Evolutionary conservation across 805 yeast species (phyloP).

Genomic region (Sugiyamaella floridensis): DNA sequence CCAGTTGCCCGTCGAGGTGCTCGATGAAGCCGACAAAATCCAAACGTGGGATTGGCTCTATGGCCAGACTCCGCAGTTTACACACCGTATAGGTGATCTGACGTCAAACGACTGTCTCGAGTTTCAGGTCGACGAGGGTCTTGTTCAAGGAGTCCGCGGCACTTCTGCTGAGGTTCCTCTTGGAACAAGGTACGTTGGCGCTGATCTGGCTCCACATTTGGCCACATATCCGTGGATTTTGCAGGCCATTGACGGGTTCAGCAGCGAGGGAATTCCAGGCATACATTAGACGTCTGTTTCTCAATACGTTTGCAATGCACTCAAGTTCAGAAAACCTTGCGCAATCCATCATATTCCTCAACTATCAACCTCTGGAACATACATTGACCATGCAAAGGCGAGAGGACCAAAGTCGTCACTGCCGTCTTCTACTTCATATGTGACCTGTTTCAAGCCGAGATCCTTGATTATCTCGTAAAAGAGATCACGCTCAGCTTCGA

Average conservation of each 20-base stretch:
- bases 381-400: slow-evolving; percentile 33
- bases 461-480: slow-evolving; percentile 51
- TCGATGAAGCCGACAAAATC: slow-evolving; percentile 33
- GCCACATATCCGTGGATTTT: neutral
- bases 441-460: slow-evolving; percentile 28
- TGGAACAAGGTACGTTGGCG: neutral
- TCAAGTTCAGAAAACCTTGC: too few relatives aligned
- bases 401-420: slow-evolving; percentile 81
- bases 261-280: neutral
- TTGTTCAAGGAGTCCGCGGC: slow-evolving; percentile 10
- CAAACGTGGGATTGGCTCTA: slow-evolving; percentile 66
- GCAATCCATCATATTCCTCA: neutral
- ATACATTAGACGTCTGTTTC: too few relatives aligned
- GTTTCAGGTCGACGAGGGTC: slow-evolving; percentile 49
- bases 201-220: neutral
- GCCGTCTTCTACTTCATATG: slow-evolving; percentile 51
- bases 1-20: slow-evolving; percentile 13
- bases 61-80: slow-evolving; percentile 71
- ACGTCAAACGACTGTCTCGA: slow-evolving; percentile 31
- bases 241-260: slow-evolving; percentile 7
- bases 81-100: slow-evolving; percentile 39
- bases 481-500: slow-evolving; percentile 53
- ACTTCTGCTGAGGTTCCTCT: slow-evolving; percentile 20
- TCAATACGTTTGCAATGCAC: too few relatives aligned
- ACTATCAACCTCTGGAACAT: neutral